Evolutionary conservation across 2,329 filamentous ascomycete genomes (phyloP), one percentile per base, ranked within the genome.

Genomic region (Leptosphaerulina australis): DNA sequence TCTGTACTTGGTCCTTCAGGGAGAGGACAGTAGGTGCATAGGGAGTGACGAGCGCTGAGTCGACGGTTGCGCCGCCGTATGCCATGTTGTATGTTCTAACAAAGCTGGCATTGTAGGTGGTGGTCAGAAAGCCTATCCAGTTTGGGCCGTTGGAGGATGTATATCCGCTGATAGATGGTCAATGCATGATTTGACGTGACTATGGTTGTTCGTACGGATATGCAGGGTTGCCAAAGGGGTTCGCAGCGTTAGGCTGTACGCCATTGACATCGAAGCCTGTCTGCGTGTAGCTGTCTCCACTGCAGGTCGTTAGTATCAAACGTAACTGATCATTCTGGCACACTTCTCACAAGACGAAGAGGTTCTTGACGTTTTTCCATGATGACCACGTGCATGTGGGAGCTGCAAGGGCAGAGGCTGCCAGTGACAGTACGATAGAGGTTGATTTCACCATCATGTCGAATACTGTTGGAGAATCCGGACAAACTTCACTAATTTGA

Each of bases 171-270:
- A 1, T n/a, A n/a, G 20, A 14, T 14, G 12, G 31, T 64, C 34
- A 59, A 49, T 36, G 15, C 5, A 8, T 31, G 9, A 1, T 33
- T 15, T 17, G 29, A 17, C 3, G 15, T 15, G 8, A 24, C 3
- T 14, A 24, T 18, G 14, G 14, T 26, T 18, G 10, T 8, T 12
- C 60, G 51, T 62, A 69, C 63, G 79, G 80, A 54, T 81, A 83
- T 0, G 73, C 37, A 0, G 85, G 85, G 59, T 88, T 88, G 0
- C 85, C 84, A 54, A 87, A 73, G 0, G 84, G 83, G 60, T 85
- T 83, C 5, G 70, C 67, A 4, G 74, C 56, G 6, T 75, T 79
- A 1, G 85, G 83, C 28, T 83, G 77, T 0, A 75, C 68, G 17
- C 76, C 74, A 9, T 71, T 77, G 31, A 79, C 71, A 50, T 84